Conservation (phyloP, 2,329 filamentous ascomycete genomes). For the Curvularia spicifera region DNA sequence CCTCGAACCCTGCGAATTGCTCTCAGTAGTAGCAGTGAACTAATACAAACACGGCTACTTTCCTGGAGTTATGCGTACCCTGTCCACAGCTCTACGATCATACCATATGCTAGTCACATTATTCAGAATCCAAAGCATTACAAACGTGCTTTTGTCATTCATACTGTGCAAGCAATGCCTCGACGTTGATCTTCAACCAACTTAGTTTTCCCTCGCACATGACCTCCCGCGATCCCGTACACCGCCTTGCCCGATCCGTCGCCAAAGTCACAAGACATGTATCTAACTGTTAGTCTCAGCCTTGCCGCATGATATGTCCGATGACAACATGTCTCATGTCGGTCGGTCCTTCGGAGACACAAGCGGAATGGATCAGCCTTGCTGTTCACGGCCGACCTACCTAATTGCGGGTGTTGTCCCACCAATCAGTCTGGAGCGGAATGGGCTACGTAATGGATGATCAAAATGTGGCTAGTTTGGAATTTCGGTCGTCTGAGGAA, state of each 20-base stretch:
- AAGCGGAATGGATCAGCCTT: background rate
- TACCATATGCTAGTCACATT: no score
- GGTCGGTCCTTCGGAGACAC: background rate
- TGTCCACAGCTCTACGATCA: no score
- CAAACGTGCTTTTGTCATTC: constrained; percentile 1
- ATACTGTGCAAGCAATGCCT: background rate
- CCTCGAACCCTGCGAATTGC: background rate
- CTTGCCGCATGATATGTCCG: background rate
- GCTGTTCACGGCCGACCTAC: background rate
- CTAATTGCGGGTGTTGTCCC: background rate
- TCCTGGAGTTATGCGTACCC: background rate
- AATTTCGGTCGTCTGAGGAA: background rate
- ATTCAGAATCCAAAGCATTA: background rate
- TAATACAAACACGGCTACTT: background rate
- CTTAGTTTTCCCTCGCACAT: background rate
- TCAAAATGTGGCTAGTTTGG: background rate
- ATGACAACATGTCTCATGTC: background rate
- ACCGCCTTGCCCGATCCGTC: background rate
- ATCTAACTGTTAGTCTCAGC: background rate
- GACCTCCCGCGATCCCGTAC: background rate
- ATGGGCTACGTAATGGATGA: background rate
- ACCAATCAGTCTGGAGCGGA: background rate
- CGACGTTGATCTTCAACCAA: constrained; percentile 7
- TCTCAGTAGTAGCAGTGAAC: background rate
- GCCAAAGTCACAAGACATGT: constrained; percentile 1